phyloP scores from a whole-genome alignment of 2,329 filamentous ascomycete genomes.

The Aspergillus unguis region DNA sequence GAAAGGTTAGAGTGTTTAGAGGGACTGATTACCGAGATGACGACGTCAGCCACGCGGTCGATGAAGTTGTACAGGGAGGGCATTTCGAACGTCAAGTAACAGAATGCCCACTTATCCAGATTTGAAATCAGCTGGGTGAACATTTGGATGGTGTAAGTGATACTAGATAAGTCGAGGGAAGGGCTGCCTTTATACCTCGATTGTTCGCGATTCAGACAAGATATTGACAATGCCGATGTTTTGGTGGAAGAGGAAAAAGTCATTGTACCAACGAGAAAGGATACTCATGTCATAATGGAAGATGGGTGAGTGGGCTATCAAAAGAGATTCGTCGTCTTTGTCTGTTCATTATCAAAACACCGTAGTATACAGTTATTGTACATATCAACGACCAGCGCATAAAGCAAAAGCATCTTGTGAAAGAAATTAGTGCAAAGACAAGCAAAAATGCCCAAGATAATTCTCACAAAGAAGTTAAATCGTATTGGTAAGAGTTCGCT shows the following conservation, averaged over 20 bases:
- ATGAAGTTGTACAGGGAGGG: constrained; percentile 3
- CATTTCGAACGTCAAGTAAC: neutral
- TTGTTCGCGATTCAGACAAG: neutral
- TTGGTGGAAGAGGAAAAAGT: neutral
- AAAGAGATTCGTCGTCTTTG: neutral
- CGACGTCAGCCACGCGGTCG: constrained; percentile 1
- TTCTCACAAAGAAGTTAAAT: neutral
- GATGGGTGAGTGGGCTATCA: neutral
- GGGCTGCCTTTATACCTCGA: neutral
- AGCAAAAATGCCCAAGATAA: neutral
- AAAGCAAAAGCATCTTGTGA: neutral
- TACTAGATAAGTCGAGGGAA: neutral
- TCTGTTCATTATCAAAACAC: constrained; percentile 1
- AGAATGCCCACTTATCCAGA: neutral
- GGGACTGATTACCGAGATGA: neutral
- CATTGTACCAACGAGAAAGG: neutral
- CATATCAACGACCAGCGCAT: neutral
- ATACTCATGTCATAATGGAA: neutral
- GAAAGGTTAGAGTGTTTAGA: neutral
- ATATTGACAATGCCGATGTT: too few species aligned
- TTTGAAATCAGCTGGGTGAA: neutral
- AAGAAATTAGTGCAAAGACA: too few species aligned
- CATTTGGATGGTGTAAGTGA: neutral
- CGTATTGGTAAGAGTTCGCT: neutral
- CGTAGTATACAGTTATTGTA: constrained; percentile 7